A percentile compares a stretch with the other conserved stretches of the same genome.
These are phyloP conservation scores for Dothideomycetes sp. DNA, from an alignment of 2,329 filamentous ascomycete species.

Conservation along the genomic window DNA sequence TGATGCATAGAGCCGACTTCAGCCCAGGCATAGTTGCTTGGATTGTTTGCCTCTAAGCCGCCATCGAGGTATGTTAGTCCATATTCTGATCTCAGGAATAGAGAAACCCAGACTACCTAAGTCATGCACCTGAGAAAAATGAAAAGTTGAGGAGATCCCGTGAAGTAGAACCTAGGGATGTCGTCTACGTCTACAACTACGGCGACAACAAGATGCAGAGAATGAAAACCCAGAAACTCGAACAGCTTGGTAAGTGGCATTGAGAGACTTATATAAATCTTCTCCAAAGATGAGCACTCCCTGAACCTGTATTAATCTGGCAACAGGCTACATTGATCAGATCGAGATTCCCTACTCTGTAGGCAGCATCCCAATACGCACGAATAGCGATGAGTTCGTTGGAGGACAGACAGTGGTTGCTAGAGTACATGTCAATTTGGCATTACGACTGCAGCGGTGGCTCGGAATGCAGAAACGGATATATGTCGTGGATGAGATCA, in stretches of 20 bases:
- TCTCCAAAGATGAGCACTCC: neutral
- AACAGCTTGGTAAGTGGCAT: slow-evolving; percentile 2
- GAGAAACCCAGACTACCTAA: no score
- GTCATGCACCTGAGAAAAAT: no score
- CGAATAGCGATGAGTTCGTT: neutral
- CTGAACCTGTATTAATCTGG: neutral
- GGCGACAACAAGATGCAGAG: neutral
- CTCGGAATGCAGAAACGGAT: slow-evolving; percentile 8
- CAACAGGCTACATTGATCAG: neutral
- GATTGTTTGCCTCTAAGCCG: slow-evolving; percentile 38
- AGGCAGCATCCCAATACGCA: slow-evolving; percentile 9
- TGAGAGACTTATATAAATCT: no score
- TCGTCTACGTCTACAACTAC: slow-evolving; percentile 10
- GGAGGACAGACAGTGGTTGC: slow-evolving; percentile 9
- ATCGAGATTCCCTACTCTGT: slow-evolving; percentile 3
- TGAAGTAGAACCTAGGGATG: slow-evolving; percentile 2
- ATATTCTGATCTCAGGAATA: no score
- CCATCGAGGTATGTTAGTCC: slow-evolving; percentile 29
- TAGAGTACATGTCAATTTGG: slow-evolving; percentile 9
- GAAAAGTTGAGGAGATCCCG: neutral
- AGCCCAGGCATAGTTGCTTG: slow-evolving; percentile 31
- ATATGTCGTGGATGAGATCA: slow-evolving; percentile 9
- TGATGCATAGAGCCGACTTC: slow-evolving; percentile 22
- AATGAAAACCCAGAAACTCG: neutral
- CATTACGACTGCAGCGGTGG: slow-evolving; percentile 5